Percentiles rank a stretch among this genome's conserved stretches.
These are phyloP conservation scores for Zygosaccharomyces pseudobailii DNA, from an alignment of 1,139 yeast genomes.

Conservation along the genomic window DNA sequence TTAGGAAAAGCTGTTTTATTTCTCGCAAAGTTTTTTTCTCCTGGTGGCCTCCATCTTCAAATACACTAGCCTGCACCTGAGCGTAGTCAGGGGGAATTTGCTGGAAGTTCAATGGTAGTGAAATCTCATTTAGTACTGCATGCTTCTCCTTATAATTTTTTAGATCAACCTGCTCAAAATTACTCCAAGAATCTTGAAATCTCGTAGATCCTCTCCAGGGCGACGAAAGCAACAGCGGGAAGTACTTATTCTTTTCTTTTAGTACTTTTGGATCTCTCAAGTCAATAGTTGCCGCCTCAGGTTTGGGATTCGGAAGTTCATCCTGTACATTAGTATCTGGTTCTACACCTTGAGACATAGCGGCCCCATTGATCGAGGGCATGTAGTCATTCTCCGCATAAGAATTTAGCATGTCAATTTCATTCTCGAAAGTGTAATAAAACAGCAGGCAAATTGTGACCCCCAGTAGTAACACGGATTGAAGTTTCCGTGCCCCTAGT, in stretches of 20 bases:
- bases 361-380: slow-evolving; percentile 26
- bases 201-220: slow-evolving; percentile 19
- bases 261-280: slow-evolving; percentile 23
- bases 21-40: slow-evolving; percentile 17
- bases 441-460: slow-evolving; percentile 31
- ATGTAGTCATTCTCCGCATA: slow-evolving; percentile 33
- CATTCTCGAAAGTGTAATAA: slow-evolving; percentile 35
- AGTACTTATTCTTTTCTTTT: slow-evolving; percentile 37
- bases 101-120: slow-evolving; percentile 27
- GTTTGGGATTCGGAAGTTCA: neutral
- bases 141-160: slow-evolving; percentile 29
- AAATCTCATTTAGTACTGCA: slow-evolving; percentile 33
- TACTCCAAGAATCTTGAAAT: slow-evolving; percentile 15
- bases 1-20: slow-evolving; percentile 13
- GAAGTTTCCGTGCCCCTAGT: slow-evolving; percentile 18
- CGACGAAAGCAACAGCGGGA: slow-evolving; percentile 34
- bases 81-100: slow-evolving; percentile 21
- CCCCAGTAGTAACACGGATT: slow-evolving; percentile 26
- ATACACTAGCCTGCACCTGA: slow-evolving; percentile 29
- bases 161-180: slow-evolving; percentile 13
- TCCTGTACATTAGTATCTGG: neutral
- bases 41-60: slow-evolving; percentile 30
- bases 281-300: slow-evolving; percentile 8
- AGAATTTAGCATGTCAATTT: slow-evolving; percentile 33
- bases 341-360: neutral